phyloP scores from a whole-genome alignment of 73 alveolate genomes.

The Breviolum minutum region DNA sequence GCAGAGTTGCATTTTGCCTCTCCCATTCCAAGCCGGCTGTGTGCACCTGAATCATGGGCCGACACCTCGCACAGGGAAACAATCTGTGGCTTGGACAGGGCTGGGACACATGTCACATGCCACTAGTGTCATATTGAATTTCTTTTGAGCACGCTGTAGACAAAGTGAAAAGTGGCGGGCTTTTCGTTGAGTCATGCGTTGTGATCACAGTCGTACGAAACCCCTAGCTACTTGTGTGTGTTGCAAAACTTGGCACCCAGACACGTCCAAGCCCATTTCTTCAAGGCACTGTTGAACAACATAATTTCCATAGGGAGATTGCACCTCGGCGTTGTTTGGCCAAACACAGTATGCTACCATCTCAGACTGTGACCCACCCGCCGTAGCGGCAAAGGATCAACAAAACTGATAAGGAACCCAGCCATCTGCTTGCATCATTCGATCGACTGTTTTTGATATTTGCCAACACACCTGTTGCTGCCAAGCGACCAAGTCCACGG shows the following conservation, averaged over 20 bases:
- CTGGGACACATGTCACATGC: too few relatives aligned
- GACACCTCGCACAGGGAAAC: neutral
- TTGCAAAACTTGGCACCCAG: neutral
- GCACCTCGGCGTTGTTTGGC: neutral
- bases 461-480: neutral
- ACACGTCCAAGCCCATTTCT: slow-evolving; percentile 22
- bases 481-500: slow-evolving; percentile 27
- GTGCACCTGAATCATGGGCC: slow-evolving; percentile 6
- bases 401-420: neutral
- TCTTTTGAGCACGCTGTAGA: too few relatives aligned
- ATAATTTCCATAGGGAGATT: slow-evolving; percentile 30
- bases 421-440: too few relatives aligned
- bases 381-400: neutral
- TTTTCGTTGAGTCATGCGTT: too few relatives aligned
- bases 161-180: too few relatives aligned
- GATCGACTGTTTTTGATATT: too few relatives aligned
- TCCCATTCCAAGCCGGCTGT: too few relatives aligned
- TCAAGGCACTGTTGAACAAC: slow-evolving; percentile 39
- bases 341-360: neutral
- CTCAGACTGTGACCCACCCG: neutral
- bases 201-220: too few relatives aligned
- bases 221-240: neutral
- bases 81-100: neutral
- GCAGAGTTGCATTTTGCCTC: too few relatives aligned
- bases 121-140: too few relatives aligned